phyloP scores from a whole-genome alignment of 2,329 filamentous ascomycete species.

The Sporothrix humicola region DNA sequence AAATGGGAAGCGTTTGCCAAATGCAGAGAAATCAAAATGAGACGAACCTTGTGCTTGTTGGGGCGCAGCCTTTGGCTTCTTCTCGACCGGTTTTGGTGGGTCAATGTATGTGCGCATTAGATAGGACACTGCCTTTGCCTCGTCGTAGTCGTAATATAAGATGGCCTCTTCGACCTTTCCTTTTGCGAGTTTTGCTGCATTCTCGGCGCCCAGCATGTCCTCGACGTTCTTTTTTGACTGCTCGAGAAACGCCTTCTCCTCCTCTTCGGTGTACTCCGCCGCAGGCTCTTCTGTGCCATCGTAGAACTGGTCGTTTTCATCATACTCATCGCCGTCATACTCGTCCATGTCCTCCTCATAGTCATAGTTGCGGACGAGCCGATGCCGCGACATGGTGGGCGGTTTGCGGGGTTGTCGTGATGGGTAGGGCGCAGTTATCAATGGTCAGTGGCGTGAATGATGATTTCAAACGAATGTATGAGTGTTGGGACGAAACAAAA shows the following conservation, averaged over 20 bases:
- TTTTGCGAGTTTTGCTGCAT: constrained; percentile 61
- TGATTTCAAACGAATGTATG: not conserved
- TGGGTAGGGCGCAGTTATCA: not conserved
- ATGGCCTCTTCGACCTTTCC: constrained; percentile 83
- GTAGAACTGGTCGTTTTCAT: constrained; percentile 55
- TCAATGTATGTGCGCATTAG: constrained; percentile 69
- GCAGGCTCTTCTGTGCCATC: constrained; percentile 44
- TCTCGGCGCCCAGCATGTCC: constrained; percentile 62
- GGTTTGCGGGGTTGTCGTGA: not conserved
- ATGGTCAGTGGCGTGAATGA: not conserved
- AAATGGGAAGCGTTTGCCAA: not conserved
- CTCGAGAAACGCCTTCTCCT: constrained; percentile 55
- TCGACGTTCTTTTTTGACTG: constrained; percentile 63
- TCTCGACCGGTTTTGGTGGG: constrained; percentile 47
- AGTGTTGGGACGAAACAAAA: no score
- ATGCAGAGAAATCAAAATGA: not conserved
- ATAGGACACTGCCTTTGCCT: constrained; percentile 83
- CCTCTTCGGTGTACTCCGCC: constrained; percentile 45
- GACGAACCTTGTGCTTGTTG: constrained; percentile 39
- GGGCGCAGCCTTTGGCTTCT: constrained; percentile 37
- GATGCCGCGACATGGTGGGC: constrained; percentile 53
- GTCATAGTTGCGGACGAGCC: constrained; percentile 55
- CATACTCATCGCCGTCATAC: constrained; percentile 48
- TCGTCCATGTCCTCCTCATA: constrained; percentile 60
- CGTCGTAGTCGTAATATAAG: constrained; percentile 96